Evolutionary conservation across 352 stramenopile species (phyloP).

Genomic region (Blastocystis sp.): DNA sequence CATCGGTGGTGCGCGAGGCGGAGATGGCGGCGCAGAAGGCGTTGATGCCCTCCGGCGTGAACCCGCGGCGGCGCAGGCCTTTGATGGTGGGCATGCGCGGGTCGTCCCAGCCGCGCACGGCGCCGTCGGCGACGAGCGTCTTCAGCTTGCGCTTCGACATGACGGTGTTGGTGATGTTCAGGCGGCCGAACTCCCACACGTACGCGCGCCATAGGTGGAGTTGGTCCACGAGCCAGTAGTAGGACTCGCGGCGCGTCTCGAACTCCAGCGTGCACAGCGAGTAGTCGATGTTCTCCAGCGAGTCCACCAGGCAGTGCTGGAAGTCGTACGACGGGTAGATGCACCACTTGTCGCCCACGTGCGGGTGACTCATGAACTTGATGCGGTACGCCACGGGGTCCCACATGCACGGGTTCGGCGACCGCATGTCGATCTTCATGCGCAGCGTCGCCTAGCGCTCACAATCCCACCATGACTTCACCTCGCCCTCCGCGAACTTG

Average conservation of each 20-base stretch:
- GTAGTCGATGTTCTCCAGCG: no score
- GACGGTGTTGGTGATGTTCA: no score
- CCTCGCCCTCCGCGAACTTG: conserved; percentile 81
- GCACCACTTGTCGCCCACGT: conserved; percentile 74
- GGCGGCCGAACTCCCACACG: conserved; percentile 47
- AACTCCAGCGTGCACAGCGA: no score
- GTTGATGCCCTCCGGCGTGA: no score
- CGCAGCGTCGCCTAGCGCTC: conserved; percentile 76
- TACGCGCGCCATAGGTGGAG: conserved; percentile 94
- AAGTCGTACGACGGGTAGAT: no score
- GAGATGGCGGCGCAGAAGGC: conserved; percentile 81
- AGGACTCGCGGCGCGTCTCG: no score
- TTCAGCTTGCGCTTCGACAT: conserved; percentile 79
- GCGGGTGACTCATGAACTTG: conserved; percentile 92
- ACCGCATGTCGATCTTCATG: no score
- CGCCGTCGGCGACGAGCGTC: conserved; percentile 83
- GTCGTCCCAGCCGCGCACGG: conserved; percentile 72
- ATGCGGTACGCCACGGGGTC: conserved; percentile 84
- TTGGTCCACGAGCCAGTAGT: conserved; percentile 74
- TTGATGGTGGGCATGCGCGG: no score
- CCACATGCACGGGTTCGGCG: no score
- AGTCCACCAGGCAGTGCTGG: no score
- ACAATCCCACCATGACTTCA: conserved; percentile 91
- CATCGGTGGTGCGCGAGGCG: conserved; percentile 81
- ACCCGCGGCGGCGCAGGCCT: no score